phyloP scores from a whole-genome alignment of 768 basidiomycete species.

The Hypholoma sublateritium region DNA sequence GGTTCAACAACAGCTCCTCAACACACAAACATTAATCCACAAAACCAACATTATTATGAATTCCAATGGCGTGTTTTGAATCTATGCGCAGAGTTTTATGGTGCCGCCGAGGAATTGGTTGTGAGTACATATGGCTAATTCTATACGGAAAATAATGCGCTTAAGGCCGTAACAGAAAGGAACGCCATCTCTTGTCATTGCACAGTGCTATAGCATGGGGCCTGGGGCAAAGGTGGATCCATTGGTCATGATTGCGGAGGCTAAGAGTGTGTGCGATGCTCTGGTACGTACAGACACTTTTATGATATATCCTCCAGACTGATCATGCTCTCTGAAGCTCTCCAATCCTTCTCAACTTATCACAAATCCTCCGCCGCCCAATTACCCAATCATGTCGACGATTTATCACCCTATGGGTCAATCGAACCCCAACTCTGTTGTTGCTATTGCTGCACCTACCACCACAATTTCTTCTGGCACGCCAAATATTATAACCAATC shows the following conservation, averaged over 20 bases:
- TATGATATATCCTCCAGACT: constrained; percentile 6
- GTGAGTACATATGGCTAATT: constrained; percentile 43
- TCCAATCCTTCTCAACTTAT: constrained; percentile 74
- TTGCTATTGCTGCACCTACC: constrained; percentile 14
- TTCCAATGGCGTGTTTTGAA: constrained; percentile 85
- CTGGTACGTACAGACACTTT: constrained; percentile 45
- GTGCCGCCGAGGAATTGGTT: constrained; percentile 80
- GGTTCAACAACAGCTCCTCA: constrained; percentile 32
- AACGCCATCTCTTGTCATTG: constrained; percentile 69
- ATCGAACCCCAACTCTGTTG: constrained; percentile 22
- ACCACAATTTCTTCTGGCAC: constrained; percentile 25
- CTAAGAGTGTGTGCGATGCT: constrained; percentile 75
- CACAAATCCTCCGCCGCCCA: constrained; percentile 61
- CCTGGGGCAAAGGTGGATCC: constrained; percentile 72
- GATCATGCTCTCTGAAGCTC: constrained; percentile 43
- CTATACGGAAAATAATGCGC: constrained; percentile 9
- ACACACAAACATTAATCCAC: constrained; percentile 52
- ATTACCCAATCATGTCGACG: constrained; percentile 48
- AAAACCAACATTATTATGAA: constrained; percentile 80
- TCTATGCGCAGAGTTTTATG: constrained; percentile 83
- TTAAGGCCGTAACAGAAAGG: constrained; percentile 40
- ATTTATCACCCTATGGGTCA: constrained; percentile 32
- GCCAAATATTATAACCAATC: constrained; percentile 60
- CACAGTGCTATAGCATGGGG: constrained; percentile 80
- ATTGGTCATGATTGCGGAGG: constrained; percentile 69